Conservation (phyloP, 2,329 filamentous ascomycete species). For the Alternaria sp. region DNA sequence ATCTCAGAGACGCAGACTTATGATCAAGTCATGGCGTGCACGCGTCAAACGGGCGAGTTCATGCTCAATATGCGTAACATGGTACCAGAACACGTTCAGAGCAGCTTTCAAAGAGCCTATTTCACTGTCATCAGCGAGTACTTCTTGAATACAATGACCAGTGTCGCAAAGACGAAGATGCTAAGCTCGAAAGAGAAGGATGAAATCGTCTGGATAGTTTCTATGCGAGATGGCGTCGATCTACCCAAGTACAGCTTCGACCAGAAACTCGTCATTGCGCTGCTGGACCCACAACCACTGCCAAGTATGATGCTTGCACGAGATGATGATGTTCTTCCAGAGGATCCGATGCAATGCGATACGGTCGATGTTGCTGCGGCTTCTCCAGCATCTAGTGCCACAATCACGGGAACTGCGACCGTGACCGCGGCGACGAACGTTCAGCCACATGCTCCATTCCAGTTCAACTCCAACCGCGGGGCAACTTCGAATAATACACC, state of each 20-base stretch:
- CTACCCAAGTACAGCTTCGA: constrained; percentile 34
- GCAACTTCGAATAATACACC: background rate
- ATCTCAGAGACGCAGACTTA: constrained; percentile 31
- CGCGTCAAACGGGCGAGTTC: constrained; percentile 26
- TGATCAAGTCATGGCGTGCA: constrained; percentile 33
- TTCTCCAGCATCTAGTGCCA: background rate
- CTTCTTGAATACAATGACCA: constrained; percentile 28
- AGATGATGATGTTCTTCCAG: background rate
- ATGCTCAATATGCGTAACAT: constrained; percentile 23
- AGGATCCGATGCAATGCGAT: background rate
- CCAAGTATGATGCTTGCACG: background rate
- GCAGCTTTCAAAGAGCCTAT: constrained; percentile 32
- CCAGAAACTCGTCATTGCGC: constrained; percentile 32
- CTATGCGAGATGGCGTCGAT: constrained; percentile 22
- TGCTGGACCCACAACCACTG: constrained; percentile 22
- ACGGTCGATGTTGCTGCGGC: background rate
- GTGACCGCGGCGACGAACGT: background rate
- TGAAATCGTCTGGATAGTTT: constrained; percentile 28
- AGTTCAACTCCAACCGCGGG: constrained; percentile 19
- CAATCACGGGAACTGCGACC: background rate
- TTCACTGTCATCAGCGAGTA: constrained; percentile 33
- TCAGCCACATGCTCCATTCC: constrained; percentile 14
- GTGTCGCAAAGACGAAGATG: constrained; percentile 13
- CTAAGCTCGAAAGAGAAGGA: constrained; percentile 29
- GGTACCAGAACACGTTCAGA: constrained; percentile 32